These are phyloP conservation scores for Phoenix dactylifera DNA, from an alignment of 176 grass and related monocot genomes.

Conservation along the genomic window DNA sequence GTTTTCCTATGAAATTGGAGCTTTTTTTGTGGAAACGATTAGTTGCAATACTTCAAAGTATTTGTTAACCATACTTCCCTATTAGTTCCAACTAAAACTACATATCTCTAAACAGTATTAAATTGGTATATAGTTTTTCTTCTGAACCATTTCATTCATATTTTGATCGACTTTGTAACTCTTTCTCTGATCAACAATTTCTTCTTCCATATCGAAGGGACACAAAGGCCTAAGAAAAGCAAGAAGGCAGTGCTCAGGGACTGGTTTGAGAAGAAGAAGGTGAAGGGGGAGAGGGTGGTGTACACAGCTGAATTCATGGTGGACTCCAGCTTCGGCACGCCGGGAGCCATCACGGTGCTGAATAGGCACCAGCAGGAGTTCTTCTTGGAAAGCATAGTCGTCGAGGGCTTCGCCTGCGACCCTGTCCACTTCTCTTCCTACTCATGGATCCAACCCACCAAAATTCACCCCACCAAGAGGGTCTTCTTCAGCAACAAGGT, in stretches of 20 bases:
- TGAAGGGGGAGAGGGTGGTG: conserved; percentile 61
- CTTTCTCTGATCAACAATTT: neutral
- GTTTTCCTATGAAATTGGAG: too few relatives aligned
- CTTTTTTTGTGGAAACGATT: too few relatives aligned
- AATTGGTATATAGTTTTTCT: too few relatives aligned
- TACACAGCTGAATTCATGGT: conserved; percentile 78
- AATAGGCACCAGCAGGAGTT: conserved; percentile 78
- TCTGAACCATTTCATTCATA: too few relatives aligned
- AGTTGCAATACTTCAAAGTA: too few relatives aligned
- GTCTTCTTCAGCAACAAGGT: conserved; percentile 83
- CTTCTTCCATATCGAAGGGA: conserved; percentile 20
- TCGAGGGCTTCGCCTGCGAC: conserved; percentile 58
- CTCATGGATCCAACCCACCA: conserved; percentile 64
- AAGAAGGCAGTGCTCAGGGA: conserved; percentile 36
- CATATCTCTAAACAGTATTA: too few relatives aligned
- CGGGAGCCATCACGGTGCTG: conserved; percentile 63
- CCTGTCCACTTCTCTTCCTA: conserved; percentile 64
- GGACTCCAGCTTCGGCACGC: conserved; percentile 63
- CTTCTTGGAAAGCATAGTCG: conserved; percentile 76
- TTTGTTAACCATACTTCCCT: too few relatives aligned
- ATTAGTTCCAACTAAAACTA: too few relatives aligned
- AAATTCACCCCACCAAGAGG: conserved; percentile 27
- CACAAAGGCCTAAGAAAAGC: conserved; percentile 42
- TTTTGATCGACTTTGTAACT: neutral
- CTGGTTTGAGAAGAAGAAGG: conserved; percentile 88